phyloP scores from a whole-genome alignment of 2,329 filamentous ascomycete genomes.

The Fusarium mundagurra region DNA sequence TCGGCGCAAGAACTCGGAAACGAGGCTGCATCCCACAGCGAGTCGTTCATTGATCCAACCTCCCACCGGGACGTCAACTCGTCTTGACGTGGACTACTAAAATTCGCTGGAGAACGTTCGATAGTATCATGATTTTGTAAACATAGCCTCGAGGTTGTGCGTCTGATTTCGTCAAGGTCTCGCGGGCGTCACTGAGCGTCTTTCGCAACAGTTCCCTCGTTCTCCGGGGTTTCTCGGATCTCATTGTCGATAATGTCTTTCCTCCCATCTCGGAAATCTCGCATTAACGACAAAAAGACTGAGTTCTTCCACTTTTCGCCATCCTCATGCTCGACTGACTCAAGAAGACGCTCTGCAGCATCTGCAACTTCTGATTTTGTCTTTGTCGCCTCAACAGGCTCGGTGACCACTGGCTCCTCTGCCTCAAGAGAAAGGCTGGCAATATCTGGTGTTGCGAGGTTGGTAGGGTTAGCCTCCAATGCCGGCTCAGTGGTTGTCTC shows the following conservation, averaged over 20 bases:
- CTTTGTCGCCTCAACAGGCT: conserved; percentile 31
- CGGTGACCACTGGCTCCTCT: conserved; percentile 17
- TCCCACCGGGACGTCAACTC: conserved; percentile 32
- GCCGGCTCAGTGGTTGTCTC: conserved; percentile 1
- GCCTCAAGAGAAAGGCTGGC: conserved; percentile 45
- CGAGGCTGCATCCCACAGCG: neutral
- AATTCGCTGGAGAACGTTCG: neutral
- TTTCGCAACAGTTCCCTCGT: conserved; percentile 3
- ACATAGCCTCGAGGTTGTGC: neutral
- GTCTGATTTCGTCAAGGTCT: neutral
- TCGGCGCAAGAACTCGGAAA: conserved; percentile 33
- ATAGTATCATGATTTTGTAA: neutral
- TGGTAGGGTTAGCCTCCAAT: conserved; percentile 9
- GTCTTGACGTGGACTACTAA: conserved; percentile 22
- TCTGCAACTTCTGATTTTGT: conserved; percentile 53
- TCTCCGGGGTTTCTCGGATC: conserved; percentile 47
- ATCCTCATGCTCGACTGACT: conserved; percentile 55
- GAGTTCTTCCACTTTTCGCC: conserved; percentile 60
- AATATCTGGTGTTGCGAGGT: conserved; percentile 46
- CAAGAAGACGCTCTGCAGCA: conserved; percentile 54
- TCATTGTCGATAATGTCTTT: conserved; percentile 57
- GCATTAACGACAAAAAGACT: conserved; percentile 56
- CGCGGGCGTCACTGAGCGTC: conserved; percentile 30
- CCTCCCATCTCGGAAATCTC: conserved; percentile 56
- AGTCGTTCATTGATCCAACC: neutral